Evolutionary conservation across 176 grass and related monocot genomes (phyloP).

Genomic region (Eremochloa ophiuroides): DNA sequence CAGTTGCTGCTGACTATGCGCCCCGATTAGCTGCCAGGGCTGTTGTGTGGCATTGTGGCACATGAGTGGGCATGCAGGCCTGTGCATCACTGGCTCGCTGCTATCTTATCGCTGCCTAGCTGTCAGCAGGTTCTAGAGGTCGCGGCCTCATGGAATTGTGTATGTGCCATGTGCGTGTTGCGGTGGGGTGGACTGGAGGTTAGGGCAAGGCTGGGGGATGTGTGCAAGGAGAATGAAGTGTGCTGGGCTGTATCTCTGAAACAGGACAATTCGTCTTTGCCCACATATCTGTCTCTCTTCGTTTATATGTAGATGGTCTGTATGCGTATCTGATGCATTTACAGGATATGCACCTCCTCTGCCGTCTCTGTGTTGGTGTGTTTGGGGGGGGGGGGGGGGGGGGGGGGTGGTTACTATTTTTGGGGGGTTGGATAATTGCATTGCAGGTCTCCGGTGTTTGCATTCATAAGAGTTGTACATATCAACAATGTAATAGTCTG

Average conservation of each 20-base stretch:
- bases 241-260: background rate
- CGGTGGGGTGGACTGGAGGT: background rate
- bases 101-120: background rate
- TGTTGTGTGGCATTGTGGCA: background rate
- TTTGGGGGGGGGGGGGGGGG: too few relatives aligned
- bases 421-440: constrained; percentile 6
- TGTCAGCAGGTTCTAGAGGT: background rate
- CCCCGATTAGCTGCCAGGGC: background rate
- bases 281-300: background rate
- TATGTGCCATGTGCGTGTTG: background rate
- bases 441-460: background rate
- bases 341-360: background rate
- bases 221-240: background rate
- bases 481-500: background rate
- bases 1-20: background rate
- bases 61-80: background rate
- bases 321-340: background rate
- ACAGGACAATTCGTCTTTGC: background rate
- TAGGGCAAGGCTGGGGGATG: background rate
- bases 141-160: background rate
- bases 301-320: background rate
- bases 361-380: too few relatives aligned
- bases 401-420: background rate
- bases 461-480: background rate
- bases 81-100: background rate